Percentiles rank a stretch among this genome's conserved stretches.
These are phyloP conservation scores for Penicillium occitanis DNA, from an alignment of 2,329 filamentous ascomycete species.

Conservation along the genomic window DNA sequence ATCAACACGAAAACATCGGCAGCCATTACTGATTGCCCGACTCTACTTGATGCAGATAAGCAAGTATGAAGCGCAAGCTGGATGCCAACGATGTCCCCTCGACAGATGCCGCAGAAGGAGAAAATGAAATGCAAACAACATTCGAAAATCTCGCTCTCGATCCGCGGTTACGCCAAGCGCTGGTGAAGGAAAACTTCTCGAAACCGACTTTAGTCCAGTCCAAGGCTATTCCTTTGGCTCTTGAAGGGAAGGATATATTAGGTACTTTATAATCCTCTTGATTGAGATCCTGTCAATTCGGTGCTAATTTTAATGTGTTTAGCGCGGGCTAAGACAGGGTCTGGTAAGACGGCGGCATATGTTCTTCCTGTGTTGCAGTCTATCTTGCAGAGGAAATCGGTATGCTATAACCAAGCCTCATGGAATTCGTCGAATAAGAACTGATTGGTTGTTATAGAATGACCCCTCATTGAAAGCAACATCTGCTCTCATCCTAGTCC, in stretches of 20 bases:
- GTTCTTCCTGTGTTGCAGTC: constrained; percentile 82
- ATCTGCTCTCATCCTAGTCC: constrained; percentile 83
- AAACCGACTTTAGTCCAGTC: constrained; percentile 86
- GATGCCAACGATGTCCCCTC: constrained; percentile 50
- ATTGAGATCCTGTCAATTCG: background rate
- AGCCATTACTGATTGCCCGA: background rate
- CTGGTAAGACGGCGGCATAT: constrained; percentile 97
- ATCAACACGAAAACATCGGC: constrained; percentile 4
- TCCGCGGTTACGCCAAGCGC: constrained; percentile 77
- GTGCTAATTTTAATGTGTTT: constrained; percentile 25
- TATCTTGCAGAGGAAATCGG: constrained; percentile 75
- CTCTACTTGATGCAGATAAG: background rate
- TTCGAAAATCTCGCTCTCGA: constrained; percentile 82
- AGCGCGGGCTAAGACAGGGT: constrained; percentile 91
- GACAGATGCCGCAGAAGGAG: constrained; percentile 31
- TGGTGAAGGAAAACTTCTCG: constrained; percentile 79
- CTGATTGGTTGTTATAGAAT: constrained; percentile 27
- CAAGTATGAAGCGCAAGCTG: constrained; percentile 52
- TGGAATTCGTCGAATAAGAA: too few species aligned
- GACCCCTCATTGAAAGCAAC: constrained; percentile 51
- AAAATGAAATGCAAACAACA: constrained; percentile 46
- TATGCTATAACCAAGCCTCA: constrained; percentile 33
- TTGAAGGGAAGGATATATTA: constrained; percentile 85
- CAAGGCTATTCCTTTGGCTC: constrained; percentile 80
- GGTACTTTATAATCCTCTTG: constrained; percentile 37